Evolutionary conservation across 306 rosid species (phyloP).

Genomic region (Quercus cerris): DNA sequence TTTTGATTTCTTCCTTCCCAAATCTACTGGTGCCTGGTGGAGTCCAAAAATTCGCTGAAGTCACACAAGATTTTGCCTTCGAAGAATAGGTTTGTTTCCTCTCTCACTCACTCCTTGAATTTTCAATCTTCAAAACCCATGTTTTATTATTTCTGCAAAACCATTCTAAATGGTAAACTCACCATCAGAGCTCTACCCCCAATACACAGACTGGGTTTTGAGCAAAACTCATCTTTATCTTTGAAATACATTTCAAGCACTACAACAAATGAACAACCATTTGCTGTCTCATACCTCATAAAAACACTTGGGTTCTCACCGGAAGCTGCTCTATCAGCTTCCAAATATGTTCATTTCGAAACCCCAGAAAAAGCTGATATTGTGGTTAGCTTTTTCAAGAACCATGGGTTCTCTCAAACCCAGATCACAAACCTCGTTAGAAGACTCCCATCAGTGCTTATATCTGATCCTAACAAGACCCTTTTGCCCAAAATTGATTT

Average conservation of each 20-base stretch:
- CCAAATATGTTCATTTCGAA: slow-evolving; percentile 11
- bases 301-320: slow-evolving; percentile 26
- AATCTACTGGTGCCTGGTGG: background rate
- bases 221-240: background rate
- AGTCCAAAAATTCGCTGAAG: background rate
- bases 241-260: background rate
- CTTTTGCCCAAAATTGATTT: slow-evolving; percentile 37
- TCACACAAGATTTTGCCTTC: too few species aligned
- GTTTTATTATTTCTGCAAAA: background rate
- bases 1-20: background rate
- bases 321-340: slow-evolving; percentile 31
- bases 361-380: slow-evolving; percentile 27
- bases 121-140: background rate
- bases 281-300: slow-evolving; percentile 35
- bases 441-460: background rate
- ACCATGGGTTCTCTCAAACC: slow-evolving; percentile 17
- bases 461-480: background rate
- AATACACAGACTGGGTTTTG: background rate
- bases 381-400: slow-evolving; percentile 8
- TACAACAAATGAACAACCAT: slow-evolving; percentile 3
- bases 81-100: background rate
- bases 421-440: slow-evolving; percentile 7
- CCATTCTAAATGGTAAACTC: background rate
- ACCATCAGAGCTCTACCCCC: background rate
- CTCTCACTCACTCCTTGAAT: background rate